Percentiles rank a stretch among this genome's conserved stretches.
Conservation (phyloP, 805 yeast species). For the Candida schatavii region DNA sequence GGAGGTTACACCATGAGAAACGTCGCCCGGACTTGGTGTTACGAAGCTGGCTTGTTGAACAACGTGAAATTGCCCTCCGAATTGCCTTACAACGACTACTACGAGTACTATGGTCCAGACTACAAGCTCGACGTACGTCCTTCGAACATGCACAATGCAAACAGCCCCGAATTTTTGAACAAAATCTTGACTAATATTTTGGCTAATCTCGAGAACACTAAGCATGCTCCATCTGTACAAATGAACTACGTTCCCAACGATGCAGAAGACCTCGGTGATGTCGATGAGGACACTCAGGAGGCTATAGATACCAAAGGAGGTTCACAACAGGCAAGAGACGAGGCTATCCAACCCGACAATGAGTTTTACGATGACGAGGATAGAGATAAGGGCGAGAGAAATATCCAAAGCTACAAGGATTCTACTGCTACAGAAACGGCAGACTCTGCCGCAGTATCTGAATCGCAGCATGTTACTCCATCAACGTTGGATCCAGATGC, state of each 20-base stretch:
- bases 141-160: slow-evolving; percentile 94
- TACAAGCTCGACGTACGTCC: slow-evolving; percentile 93
- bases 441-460: slow-evolving; percentile 1
- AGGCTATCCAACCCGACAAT: slow-evolving; percentile 62
- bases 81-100: slow-evolving; percentile 92
- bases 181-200: slow-evolving; percentile 76
- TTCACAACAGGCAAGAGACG: slow-evolving; percentile 79
- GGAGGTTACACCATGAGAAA: slow-evolving; percentile 98
- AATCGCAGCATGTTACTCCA: slow-evolving; percentile 1
- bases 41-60: slow-evolving; percentile 84
- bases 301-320: slow-evolving; percentile 93
- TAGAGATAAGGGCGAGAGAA: slow-evolving; percentile 37
- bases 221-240: slow-evolving; percentile 96
- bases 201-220: slow-evolving; percentile 80
- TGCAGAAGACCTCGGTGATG: slow-evolving; percentile 82
- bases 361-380: slow-evolving; percentile 76
- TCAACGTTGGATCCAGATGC: slow-evolving; percentile 1
- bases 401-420: slow-evolving; percentile 16
- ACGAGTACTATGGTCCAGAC: slow-evolving; percentile 97
- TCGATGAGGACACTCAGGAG: slow-evolving; percentile 74
- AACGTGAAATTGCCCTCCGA: slow-evolving; percentile 73
- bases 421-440: slow-evolving; percentile 8
- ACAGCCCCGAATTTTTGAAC: slow-evolving; percentile 87
- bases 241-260: slow-evolving; percentile 86
- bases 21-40: slow-evolving; percentile 94